Evolutionary conservation across 768 basidiomycete species (phyloP).

Genomic region (Boletus fagicola): DNA sequence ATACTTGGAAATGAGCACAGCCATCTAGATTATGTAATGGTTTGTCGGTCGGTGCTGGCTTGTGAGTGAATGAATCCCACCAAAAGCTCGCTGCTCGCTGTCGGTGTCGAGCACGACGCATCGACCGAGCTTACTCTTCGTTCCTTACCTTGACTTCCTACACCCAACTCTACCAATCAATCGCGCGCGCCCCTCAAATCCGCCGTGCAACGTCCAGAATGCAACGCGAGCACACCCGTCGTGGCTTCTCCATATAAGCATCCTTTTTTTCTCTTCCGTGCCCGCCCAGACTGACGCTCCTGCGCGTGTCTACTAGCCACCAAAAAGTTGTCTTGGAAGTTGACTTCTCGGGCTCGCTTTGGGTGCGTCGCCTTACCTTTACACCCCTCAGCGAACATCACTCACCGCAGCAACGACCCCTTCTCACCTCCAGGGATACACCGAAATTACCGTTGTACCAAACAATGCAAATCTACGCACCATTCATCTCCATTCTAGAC

Average conservation of each 20-base stretch:
- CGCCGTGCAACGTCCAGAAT: conserved; percentile 36
- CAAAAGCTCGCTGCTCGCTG: conserved; percentile 20
- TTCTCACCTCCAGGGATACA: conserved; percentile 67
- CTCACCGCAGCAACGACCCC: conserved; percentile 21
- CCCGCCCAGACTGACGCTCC: conserved; percentile 43
- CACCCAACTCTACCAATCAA: neutral
- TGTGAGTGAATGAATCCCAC: conserved; percentile 25
- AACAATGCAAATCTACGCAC: conserved; percentile 75
- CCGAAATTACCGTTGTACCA: conserved; percentile 87
- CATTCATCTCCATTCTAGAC: conserved; percentile 84
- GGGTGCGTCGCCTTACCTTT: conserved; percentile 51
- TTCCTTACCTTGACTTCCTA: conserved; percentile 3
- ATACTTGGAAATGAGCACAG: neutral
- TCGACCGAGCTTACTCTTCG: conserved; percentile 7
- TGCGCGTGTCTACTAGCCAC: conserved; percentile 76
- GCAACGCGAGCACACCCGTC: conserved; percentile 75
- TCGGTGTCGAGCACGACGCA: conserved; percentile 19
- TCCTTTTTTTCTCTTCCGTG: conserved; percentile 28
- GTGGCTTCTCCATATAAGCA: conserved; percentile 91
- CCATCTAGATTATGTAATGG: conserved; percentile 30
- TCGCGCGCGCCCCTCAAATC: conserved; percentile 1
- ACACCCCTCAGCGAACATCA: conserved; percentile 14
- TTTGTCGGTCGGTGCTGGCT: conserved; percentile 28
- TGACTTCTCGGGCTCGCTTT: conserved; percentile 84
- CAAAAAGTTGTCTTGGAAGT: conserved; percentile 95